Evolutionary conservation across 768 basidiomycete species (phyloP), one percentile per base, ranked within the genome.

Genomic region (Serendipita indica): DNA sequence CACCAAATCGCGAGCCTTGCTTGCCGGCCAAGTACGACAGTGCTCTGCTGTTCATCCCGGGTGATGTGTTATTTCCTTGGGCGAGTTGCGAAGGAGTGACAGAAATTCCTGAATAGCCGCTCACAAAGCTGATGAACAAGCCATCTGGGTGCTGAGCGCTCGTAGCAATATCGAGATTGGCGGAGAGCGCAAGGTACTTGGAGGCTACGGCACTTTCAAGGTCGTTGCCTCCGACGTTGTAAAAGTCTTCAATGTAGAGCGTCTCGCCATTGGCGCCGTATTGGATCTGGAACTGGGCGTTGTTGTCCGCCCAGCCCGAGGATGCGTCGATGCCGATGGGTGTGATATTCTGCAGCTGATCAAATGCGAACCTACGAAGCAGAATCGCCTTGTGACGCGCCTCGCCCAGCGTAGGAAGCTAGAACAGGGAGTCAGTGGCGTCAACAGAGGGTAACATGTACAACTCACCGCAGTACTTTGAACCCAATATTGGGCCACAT

Each of bases 81-180:
- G 59, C 59, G 22, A 33, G 49, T 18, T 25, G 33, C 27, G 33
- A 13, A 13, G 39, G 49, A 28, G 20, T 54, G 25, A 54, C 49
- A 33, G 12, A 25, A 18, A 54, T 54, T 12, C 49, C 49, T 10
- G 49, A 54, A 54, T 54, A 54, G 32, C 49, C 49, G 49, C 59
- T 60, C 27, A 46, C 59, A 60, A 54, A 60, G 49, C 59, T 60
- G 46, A 46, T 32, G 49, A 54, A 60, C 5, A 60, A 34, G 33
- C 39, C 32, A 16, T 60, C 49, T 30, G 33, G 27, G 30, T n/a
- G 34, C 20, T 54, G 28, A 3, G 28, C 45, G 33, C 46, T 54
- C 34, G 59, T 35, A 4, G 58, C 58, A 5, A 60, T 16, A n/a
- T 60, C 59, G 30, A 60, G 49, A 22, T 60, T 46, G 49, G 49